Conservation (phyloP, 1,284 basidiomycete genomes). For the Rhizoctonia solani region DNA sequence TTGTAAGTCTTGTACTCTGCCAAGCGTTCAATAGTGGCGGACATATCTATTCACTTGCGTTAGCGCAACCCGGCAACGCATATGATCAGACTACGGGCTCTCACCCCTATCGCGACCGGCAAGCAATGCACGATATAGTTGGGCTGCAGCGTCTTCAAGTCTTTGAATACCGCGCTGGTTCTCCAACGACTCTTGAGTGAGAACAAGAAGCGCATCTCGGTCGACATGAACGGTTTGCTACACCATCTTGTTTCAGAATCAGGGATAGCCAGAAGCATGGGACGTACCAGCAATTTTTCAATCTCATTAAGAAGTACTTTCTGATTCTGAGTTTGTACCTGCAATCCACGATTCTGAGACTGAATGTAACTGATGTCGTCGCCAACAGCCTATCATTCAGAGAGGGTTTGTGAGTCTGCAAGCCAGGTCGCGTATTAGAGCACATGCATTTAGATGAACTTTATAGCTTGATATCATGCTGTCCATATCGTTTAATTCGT, state of each 20-base stretch:
- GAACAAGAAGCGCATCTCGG: conserved; percentile 68
- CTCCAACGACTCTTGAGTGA: conserved; percentile 87
- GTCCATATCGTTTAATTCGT: conserved; percentile 86
- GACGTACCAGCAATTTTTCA: conserved; percentile 76
- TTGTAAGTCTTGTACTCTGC: conserved; percentile 89
- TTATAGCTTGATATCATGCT: conserved; percentile 86
- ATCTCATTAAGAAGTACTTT: conserved; percentile 78
- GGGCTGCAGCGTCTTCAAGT: conserved; percentile 81
- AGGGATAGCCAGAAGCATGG: conserved; percentile 8
- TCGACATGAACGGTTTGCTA: conserved; percentile 95
- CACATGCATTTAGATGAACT: conserved; percentile 82
- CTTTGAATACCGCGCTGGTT: conserved; percentile 72
- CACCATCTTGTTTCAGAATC: background rate
- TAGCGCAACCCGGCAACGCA: too few species aligned
- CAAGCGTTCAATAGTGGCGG: conserved; percentile 89
- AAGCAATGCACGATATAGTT: conserved; percentile 94
- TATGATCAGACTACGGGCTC: too few species aligned
- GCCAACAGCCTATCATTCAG: conserved; percentile 53
- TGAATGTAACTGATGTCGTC: conserved; percentile 98
- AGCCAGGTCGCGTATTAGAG: background rate
- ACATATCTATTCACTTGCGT: conserved; percentile 68
- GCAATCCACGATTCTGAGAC: conserved; percentile 93
- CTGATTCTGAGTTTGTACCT: conserved; percentile 98
- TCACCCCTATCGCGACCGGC: conserved; percentile 85
- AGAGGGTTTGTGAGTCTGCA: background rate